Evolutionary conservation across 768 basidiomycete genomes (phyloP), one percentile per base, ranked within the genome.

Genomic region (Lactarius sanguifluus): DNA sequence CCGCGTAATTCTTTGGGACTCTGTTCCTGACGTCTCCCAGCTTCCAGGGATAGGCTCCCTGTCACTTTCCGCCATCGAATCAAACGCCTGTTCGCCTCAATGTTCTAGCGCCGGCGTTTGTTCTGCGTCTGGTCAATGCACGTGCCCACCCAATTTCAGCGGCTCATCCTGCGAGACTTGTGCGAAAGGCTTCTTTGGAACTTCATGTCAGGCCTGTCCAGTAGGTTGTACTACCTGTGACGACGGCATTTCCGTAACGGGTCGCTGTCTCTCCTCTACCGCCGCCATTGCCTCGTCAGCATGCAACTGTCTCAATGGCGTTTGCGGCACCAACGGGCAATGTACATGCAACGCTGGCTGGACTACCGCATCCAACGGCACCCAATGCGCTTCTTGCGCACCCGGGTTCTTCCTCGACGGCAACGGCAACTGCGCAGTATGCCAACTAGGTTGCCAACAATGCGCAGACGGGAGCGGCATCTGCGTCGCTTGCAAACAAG

Each of bases 281-380:
- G 78, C 85, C 34, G 73, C 76, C 41, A 85, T 87, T 69, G 78
- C 81, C 2, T 84, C 89, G 2, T 82, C 84, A 41, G 82, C 82
- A 2, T 96, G 94, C 76, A 89, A 92, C 72, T 96, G 94, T 72
- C 68, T 88, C 59, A 95, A 95, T 71, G 94, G 94, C 2, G 75
- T 85, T 55, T 96, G 94, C 75, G 82, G 82, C 1, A 69, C 82
- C 0, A 82, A 83, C 64, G 87, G 90, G 0, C 84, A 88, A 67
- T 94, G 94, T 72, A 76, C 82, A 5, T 96, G 94, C 74, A 87
- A 88, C 70, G 73, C 86, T 0, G 94, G 94, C 0, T 96, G 90
- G 89, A 85, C 84, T 2, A 83, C 84, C 0, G 86, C 82, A 1
- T 77, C 78, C 57, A 88, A 91, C 70, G 91, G 92, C 8, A 92